Conservation (phyloP, 257 asterid species). For the Solanum corneliomulleri region DNA sequence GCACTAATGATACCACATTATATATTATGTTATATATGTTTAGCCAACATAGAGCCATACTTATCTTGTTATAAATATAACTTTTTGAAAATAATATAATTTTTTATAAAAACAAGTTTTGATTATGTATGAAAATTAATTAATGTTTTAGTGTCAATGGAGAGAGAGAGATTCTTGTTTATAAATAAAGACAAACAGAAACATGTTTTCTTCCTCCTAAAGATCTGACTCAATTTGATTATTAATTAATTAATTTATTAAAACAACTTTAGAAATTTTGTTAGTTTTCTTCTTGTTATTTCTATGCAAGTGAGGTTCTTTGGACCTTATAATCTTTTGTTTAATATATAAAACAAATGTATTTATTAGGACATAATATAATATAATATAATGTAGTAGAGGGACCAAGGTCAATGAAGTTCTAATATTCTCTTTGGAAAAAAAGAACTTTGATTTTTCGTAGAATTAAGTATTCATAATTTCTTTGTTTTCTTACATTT, state of each 20-base stretch:
- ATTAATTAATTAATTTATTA: slow-evolving; percentile 10
- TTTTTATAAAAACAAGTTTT: slow-evolving; percentile 19
- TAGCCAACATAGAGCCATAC: neutral
- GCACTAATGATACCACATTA: slow-evolving; percentile 1
- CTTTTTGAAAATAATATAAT: neutral
- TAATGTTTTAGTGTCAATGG: slow-evolving; percentile 45
- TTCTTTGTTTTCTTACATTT: neutral
- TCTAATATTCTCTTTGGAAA: slow-evolving; percentile 21
- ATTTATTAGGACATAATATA: neutral
- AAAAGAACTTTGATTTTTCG: slow-evolving; percentile 17
- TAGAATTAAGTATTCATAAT: neutral
- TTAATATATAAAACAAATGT: neutral
- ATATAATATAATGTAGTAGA: neutral
- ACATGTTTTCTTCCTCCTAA: slow-evolving; percentile 47
- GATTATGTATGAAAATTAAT: slow-evolving; percentile 33
- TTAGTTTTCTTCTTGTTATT: slow-evolving; percentile 61
- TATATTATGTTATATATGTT: neutral
- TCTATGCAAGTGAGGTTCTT: slow-evolving; percentile 28
- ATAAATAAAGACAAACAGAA: slow-evolving; percentile 74
- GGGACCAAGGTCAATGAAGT: slow-evolving; percentile 70
- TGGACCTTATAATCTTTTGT: slow-evolving; percentile 12
- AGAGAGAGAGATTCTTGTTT: slow-evolving; percentile 41
- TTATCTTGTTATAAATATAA: slow-evolving; percentile 20
- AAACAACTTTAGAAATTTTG: slow-evolving; percentile 40
- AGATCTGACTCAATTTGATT: slow-evolving; percentile 51